Base-by-base conservation (phyloP, 140 eudicot genomes). In the Oenanthe javanica region DNA sequence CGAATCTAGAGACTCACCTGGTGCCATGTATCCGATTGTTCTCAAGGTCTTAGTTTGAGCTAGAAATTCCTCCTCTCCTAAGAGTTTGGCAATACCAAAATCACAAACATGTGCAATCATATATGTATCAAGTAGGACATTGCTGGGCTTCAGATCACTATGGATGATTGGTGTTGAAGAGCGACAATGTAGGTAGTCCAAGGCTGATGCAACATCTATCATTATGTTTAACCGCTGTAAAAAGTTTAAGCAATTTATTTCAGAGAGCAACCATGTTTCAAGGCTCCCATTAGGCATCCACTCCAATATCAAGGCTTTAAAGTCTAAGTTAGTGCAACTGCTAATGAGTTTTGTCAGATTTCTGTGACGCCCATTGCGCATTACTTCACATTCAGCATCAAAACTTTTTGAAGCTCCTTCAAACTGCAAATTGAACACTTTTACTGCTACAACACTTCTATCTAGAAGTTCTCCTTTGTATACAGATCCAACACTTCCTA, bases 11-110 rank as follows among this genome's bases (percentile, higher is more conserved):
- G 11, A 64, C 72, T n/a, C 76, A 87, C 89, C 90, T 83, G 91
- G 93, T 72, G 93, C 91, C 85, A 84, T 82, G 71, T 89, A 85
- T 21, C 91, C 88, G 15, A 87, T 77, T 63, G 93, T 89, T 27
- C 79, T 91, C 45, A 89, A 49, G 64, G 88, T 89, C 61, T 82
- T 78, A 16, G 89, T 89, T 79, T 72, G 86, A 48, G 81, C 16
- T 46, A 21, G 79, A 43, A 71, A 40, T 72, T 85, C 86, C 63
- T 81, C 81, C 31, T 87, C 84, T 27, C 81, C 88, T 54, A 85
- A 77, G 19, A 82, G 76, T 64, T 85, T 87, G 59, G 88, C 42
- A 13, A 89, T 85, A 7, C 89, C 93, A 55, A 87, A 89, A 80
- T 85, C 93, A 82, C 88, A 45, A 54, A 89, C 87, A 76, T 77